These are phyloP conservation scores for Sporothrix schenckii DNA, from an alignment of 2,329 filamentous ascomycete species.

Conservation along the genomic window DNA sequence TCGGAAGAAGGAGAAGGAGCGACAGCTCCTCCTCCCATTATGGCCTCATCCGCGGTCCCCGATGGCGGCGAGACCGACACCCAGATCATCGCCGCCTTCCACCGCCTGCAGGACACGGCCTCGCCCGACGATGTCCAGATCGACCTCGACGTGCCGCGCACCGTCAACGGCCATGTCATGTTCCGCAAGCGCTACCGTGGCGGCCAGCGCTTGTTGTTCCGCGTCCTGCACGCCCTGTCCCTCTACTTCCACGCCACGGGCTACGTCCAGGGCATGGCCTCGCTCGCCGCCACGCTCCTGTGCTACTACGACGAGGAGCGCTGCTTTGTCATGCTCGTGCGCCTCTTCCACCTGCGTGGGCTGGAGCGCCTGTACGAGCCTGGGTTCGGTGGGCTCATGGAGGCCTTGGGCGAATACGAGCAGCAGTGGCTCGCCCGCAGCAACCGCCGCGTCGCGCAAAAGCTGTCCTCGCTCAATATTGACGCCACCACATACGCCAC, in stretches of 20 bases:
- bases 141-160: slow-evolving; percentile 92
- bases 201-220: slow-evolving; percentile 87
- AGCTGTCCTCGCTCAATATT: slow-evolving; percentile 78
- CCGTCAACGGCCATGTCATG: slow-evolving; percentile 96
- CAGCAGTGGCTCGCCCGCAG: slow-evolving; percentile 76
- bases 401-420: slow-evolving; percentile 82
- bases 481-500: slow-evolving; percentile 92
- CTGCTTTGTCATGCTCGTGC: slow-evolving; percentile 94
- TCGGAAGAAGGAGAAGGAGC: not conserved
- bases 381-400: slow-evolving; percentile 85
- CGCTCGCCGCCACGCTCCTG: slow-evolving; percentile 84
- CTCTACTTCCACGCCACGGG: slow-evolving; percentile 89
- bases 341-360: slow-evolving; percentile 87
- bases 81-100: slow-evolving; percentile 70
- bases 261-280: slow-evolving; percentile 98
- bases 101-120: slow-evolving; percentile 69
- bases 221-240: slow-evolving; percentile 87
- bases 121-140: slow-evolving; percentile 96
- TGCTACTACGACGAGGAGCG: slow-evolving; percentile 97
- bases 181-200: slow-evolving; percentile 89
- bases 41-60: not conserved
- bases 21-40: not conserved
- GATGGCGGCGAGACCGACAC: slow-evolving; percentile 67
- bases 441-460: slow-evolving; percentile 67
- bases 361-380: slow-evolving; percentile 80